A percentile compares a stretch with the other conserved stretches of the same genome.
phyloP scores from a whole-genome alignment of 139 green algal genomes.

The Axilococcus clingmanii region DNA sequence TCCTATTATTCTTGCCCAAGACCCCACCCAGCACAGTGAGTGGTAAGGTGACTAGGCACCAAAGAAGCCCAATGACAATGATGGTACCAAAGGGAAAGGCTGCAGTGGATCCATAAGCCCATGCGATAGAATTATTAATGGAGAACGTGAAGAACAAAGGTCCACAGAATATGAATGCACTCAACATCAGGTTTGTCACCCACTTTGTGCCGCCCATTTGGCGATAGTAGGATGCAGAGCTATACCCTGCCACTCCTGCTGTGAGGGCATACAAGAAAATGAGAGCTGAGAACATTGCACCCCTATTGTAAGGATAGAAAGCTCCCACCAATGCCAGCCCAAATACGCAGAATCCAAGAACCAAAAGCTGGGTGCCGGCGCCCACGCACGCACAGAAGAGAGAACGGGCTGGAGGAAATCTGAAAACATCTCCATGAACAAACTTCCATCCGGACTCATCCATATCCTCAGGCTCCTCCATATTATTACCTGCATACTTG shows the following conservation, averaged over 20 bases:
- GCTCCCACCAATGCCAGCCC: slow-evolving; percentile 66
- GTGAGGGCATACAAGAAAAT: slow-evolving; percentile 90
- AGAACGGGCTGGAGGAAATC: slow-evolving; percentile 63
- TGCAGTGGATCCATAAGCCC: slow-evolving; percentile 57
- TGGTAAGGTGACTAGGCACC: slow-evolving; percentile 79
- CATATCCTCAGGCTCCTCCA: slow-evolving; percentile 24
- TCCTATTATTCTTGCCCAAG: slow-evolving; percentile 10
- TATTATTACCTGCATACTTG: slow-evolving; percentile 63
- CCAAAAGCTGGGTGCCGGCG: slow-evolving; percentile 68
- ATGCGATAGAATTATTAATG: slow-evolving; percentile 71
- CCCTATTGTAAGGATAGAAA: slow-evolving; percentile 94
- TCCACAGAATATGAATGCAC: slow-evolving; percentile 65
- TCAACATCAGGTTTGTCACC: slow-evolving; percentile 65
- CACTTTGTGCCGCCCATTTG: slow-evolving; percentile 69
- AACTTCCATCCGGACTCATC: slow-evolving; percentile 77
- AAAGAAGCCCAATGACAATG: slow-evolving; percentile 74
- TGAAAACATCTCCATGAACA: slow-evolving; percentile 93
- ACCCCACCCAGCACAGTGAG: slow-evolving; percentile 83
- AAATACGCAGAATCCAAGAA: slow-evolving; percentile 73
- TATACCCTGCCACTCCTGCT: slow-evolving; percentile 26
- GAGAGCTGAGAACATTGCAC: slow-evolving; percentile 68
- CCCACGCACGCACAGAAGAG: slow-evolving; percentile 81
- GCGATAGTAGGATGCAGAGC: slow-evolving; percentile 24
- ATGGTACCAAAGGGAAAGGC: slow-evolving; percentile 84
- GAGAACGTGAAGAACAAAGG: slow-evolving; percentile 66